Evolutionary conservation across 805 yeast genomes (phyloP), one percentile per base, ranked within the genome.

Genomic region (Lipomyces lipofer): DNA sequence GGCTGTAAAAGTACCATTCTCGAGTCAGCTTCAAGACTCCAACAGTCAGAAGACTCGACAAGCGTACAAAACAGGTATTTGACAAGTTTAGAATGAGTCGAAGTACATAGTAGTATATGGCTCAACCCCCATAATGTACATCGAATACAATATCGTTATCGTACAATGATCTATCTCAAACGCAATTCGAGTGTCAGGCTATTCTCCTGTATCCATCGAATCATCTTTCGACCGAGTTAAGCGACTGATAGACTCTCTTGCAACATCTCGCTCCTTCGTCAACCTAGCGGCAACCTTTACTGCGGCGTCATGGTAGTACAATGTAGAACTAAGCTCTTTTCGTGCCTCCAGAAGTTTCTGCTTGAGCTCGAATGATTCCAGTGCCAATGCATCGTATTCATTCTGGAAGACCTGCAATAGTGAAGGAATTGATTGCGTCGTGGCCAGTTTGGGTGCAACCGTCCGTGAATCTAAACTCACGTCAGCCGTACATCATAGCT

Each of bases 271-370:
- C 63, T 90, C 96, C 50, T 76, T 76, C 15, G 85, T 73, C 1
- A 88, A 82, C 28, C 77, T 77, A 0, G 95, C 83, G 0, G 94
- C 95, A 1, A 91, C 96, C 53, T 90, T 74, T 1, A 87, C 83
- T 2, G 96, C 95, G 0, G 97, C 96, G 67, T 90, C 97, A 59
- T 87, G 87, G 64, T 84, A 85, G 65, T 88, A 90, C 32, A 89
- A 71, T 0, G 95, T 84, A 2, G 85, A 73, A 25, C 94, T 84
- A 43, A 91, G 72, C 64, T 88, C 91, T 60, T 85, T 81, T 51
- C 85, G 78, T 0, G 89, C 76, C 19, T 75, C 73, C 49, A 77
- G 79, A 28, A 90, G 73, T 62, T 86, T 88, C 66, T 86, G 85
- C 59, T 92, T 77, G 58, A 90, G 72, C 39, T 83, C 79, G 66